Conservation (phyloP, 2,329 filamentous ascomycete species). For the Aspergillus costaricaensis region DNA sequence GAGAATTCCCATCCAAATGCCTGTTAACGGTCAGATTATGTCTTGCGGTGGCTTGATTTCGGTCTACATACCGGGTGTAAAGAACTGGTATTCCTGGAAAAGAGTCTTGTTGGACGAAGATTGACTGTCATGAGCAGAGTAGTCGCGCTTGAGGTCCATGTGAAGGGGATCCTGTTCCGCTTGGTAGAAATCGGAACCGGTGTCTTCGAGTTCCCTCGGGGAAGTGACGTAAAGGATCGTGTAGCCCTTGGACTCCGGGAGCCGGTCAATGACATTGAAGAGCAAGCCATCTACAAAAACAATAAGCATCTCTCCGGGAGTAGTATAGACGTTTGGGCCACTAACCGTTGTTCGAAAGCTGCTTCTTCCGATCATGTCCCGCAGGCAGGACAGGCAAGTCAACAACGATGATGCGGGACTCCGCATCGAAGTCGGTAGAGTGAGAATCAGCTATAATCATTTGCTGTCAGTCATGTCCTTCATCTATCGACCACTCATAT, state of each 20-base stretch:
- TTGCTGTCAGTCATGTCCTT: constrained; percentile 19
- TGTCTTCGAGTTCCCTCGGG: constrained; percentile 46
- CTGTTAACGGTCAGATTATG: constrained; percentile 47
- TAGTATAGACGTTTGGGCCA: constrained; percentile 14
- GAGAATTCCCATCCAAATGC: constrained; percentile 84
- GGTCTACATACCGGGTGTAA: constrained; percentile 70
- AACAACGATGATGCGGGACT: constrained; percentile 48
- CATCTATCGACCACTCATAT: background rate
- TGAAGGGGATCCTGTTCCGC: constrained; percentile 63
- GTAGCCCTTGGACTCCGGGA: constrained; percentile 59
- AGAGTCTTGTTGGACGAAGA: constrained; percentile 45
- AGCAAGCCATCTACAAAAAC: constrained; percentile 48
- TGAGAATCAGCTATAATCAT: constrained; percentile 44
- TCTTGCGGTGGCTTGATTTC: background rate
- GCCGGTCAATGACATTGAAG: constrained; percentile 48
- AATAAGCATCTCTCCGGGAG: constrained; percentile 10
- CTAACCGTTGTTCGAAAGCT: constrained; percentile 48
- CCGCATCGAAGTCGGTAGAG: constrained; percentile 36
- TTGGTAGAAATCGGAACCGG: constrained; percentile 57
- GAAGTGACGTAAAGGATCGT: constrained; percentile 76
- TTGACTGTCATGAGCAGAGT: constrained; percentile 34
- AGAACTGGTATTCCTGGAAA: constrained; percentile 94
- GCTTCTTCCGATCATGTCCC: constrained; percentile 37
- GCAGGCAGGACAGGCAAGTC: constrained; percentile 47
- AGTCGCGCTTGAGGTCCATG: constrained; percentile 72